Base-by-base conservation (phyloP, 2,329 filamentous ascomycete genomes). In the Phialocephala subalpina region DNA sequence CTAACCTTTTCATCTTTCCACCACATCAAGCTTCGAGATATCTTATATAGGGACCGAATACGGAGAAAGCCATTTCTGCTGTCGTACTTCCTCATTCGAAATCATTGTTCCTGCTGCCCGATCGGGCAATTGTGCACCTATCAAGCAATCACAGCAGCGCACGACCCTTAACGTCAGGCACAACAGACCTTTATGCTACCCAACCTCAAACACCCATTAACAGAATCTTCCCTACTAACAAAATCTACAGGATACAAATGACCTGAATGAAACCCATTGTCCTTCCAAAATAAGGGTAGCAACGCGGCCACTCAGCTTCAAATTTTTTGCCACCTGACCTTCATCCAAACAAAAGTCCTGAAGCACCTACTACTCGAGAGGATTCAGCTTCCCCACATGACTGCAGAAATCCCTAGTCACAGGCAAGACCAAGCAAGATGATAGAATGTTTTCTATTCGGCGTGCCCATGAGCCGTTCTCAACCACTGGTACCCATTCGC, bases 371-470 rank as follows among this genome's bases (percentile, higher is more conserved):
- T 3, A 14, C 49, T 11, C 20, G 45, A 49, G 20, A 8, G 6
- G 1, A 11, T n/a, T 49, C 49, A 53, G 25, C 49, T 53, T 20
- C 45, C 20, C 45, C 45, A 49, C 45, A 53, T 53, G 49, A 29
- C 49, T 18, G 49, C 22, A 33, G 22, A 33, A 53, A 53, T 16
- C 18, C n/a, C n/a, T n/a, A n/a, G n/a, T n/a, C n/a, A n/a, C n/a
- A n/a, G n/a, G n/a, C n/a, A n/a, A n/a, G n/a, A n/a, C 49, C 27
- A 53, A 53, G 49, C 25, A 53, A 29, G 2, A 7, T 6, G 3
- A 3, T 11, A 7, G 6, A 18, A 16, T 14, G 3, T 16, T 12
- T 53, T 18, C 49, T 53, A n/a, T 27, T 53, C 49, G 49, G 49
- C 16, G 49, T 53, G 27, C 14, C 14, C 18, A 16, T n/a, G 49